Evolutionary conservation across 768 basidiomycete genomes (phyloP), one percentile per base, ranked within the genome.

Genomic region (Tremella fuciformis): DNA sequence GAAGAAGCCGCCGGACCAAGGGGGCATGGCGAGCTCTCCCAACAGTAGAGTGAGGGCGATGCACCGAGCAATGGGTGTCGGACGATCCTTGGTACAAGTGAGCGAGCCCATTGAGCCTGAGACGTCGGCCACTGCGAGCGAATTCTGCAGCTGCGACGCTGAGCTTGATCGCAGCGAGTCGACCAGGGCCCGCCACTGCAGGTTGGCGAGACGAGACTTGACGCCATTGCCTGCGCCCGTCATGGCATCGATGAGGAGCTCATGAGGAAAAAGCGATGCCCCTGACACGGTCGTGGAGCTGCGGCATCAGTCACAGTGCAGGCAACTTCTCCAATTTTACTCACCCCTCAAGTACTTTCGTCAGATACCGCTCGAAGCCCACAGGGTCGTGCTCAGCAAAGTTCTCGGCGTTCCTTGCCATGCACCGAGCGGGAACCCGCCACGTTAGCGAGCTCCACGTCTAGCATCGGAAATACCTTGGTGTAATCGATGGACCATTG

Each of bases 51-150:
- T 86, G 18, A 88, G 83, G 8, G 85, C 81, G 16, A 89, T 55
- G 1, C 86, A 82, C 7, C 85, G 84, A 37, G 81, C 77, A 55
- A 88, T 85, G 0, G 87, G 87, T 1, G 52, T 13, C 9, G 60
- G 63, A 16, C 60, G 29, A 8, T 57, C 57, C 61, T 16, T 55
- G 0, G 22, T 71, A 60, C 1, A 22, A 1, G 8, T 18, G 22
- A 13, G 13, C 21, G 21, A 18, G 1, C 84, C 85, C 88, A 88
- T 88, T 8, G 85, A 86, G 0, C 85, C 86, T 0, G 85, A 87
- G 16, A 88, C 86, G 66, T 88, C 88, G 73, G 86, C 88, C 24
- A 88, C 66, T 0, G 87, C 87, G 22, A 89, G 68, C 9, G 82
- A 80, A 60, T 84, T 86, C 1, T 85, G 82, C 39, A 89, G 65